These are phyloP conservation scores for Rossbeevera mucosa DNA, from an alignment of 768 basidiomycete species.

Conservation along the genomic window DNA sequence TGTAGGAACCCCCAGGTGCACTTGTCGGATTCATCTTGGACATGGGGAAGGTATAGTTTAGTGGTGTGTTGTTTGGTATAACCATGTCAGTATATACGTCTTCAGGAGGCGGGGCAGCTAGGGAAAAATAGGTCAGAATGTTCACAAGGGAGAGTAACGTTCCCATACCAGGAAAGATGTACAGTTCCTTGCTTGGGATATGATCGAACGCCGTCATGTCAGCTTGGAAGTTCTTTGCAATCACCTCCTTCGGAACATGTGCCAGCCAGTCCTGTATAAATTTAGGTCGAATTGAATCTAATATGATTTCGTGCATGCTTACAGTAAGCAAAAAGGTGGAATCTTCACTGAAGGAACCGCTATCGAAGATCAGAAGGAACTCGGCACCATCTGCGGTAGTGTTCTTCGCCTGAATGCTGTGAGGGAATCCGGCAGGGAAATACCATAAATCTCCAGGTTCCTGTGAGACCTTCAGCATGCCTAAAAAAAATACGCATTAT, in stretches of 20 bases:
- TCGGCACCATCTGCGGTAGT: slow-evolving; percentile 45
- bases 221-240: slow-evolving; percentile 62
- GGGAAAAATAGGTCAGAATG: not conserved
- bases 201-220: slow-evolving; percentile 46
- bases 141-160: not conserved
- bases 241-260: slow-evolving; percentile 52
- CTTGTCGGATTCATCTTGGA: slow-evolving; percentile 43
- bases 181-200: slow-evolving; percentile 50
- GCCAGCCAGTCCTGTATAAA: slow-evolving; percentile 57
- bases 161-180: slow-evolving; percentile 47
- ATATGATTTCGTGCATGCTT: not conserved
- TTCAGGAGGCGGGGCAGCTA: slow-evolving; percentile 40
- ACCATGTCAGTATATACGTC: slow-evolving; percentile 41
- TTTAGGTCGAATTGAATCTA: not conserved
- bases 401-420: slow-evolving; percentile 51
- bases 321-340: slow-evolving; percentile 45
- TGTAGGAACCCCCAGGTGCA: slow-evolving; percentile 53
- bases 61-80: slow-evolving; percentile 45
- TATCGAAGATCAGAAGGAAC: slow-evolving; percentile 47
- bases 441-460: slow-evolving; percentile 52
- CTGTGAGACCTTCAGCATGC: slow-evolving; percentile 15
- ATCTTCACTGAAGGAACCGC: slow-evolving; percentile 50
- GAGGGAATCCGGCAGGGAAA: slow-evolving; percentile 54
- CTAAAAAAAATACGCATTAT: slow-evolving; percentile 5
- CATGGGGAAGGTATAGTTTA: slow-evolving; percentile 52